Base-by-base conservation (phyloP, 2,329 filamentous ascomycete species). In the Emmonsiellopsis sp. region DNA sequence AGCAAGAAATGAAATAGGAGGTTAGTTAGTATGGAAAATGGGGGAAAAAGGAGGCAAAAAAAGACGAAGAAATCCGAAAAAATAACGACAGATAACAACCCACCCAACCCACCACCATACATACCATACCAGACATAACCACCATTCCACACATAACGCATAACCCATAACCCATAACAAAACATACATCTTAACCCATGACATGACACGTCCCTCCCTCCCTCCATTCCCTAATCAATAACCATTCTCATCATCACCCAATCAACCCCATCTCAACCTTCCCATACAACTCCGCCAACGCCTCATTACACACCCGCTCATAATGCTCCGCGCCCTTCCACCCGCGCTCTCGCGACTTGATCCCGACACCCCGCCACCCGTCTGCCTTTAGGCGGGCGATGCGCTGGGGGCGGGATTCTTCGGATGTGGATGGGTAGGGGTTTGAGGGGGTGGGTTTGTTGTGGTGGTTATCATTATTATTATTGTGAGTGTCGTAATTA, bases 311-410 rank as follows among this genome's bases (percentile, higher is more conserved):
- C 16, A 70, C 62, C 5, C 61, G 58, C 47, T 67, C 59, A 55
- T 74, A 74, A 51, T 70, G 69, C 31, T 63, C 62, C 11, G 60
- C 52, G 1, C 66, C 70, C 52, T 72, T 73, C 65, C 69, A 72
- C 2, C 63, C 62, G 16, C 66, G 62, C n/a, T 55, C 54, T 16
- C 55, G 46, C 3, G 65, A 64, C 20, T 59, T 64, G 47, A 73
- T 54, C 3, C 72, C 70, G 35, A 73, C 66, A 3, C 66, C 69
- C 34, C 59, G 62, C 70, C 71, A 74, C 10, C 65, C 65, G 10
- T 65, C 66, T 2, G 63, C 56, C 2, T 65, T 65, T 30, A 74
- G 55, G 20, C 70, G 63, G 3, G 50, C 51, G 51, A 72, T 72
- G 8, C 66, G 62, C 54, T 67, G 62, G 50, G 62, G 56, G 54